Conservation (phyloP, 805 yeast species). For the Candida khao-thaluensis region DNA sequence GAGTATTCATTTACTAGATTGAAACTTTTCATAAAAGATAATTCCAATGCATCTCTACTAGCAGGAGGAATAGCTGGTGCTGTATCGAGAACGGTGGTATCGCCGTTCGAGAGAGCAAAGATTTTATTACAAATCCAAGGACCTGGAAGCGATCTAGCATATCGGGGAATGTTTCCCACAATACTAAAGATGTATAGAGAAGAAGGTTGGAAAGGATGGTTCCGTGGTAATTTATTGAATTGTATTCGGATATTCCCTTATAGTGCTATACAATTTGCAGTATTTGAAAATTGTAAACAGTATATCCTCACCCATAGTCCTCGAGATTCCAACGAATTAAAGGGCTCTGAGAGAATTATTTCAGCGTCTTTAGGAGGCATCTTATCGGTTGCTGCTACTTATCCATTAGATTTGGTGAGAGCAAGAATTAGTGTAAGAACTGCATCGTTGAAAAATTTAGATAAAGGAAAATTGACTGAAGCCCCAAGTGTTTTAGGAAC, state of each 20-base stretch:
- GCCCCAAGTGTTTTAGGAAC: conserved; percentile 75
- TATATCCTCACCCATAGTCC: conserved; percentile 23
- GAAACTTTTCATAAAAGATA: conserved; percentile 34
- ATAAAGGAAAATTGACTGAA: conserved; percentile 42
- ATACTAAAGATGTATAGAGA: conserved; percentile 77
- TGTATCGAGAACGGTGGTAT: conserved; percentile 82
- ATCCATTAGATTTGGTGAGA: conserved; percentile 88
- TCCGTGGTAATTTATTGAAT: conserved; percentile 88
- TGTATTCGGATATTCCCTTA: conserved; percentile 91
- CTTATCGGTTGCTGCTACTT: conserved; percentile 76
- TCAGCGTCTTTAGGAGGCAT: conserved; percentile 85
- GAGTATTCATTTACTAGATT: neutral
- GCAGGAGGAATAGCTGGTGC: conserved; percentile 82
- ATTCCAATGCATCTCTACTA: conserved; percentile 60
- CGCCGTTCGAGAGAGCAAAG: conserved; percentile 94
- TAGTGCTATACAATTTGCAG: conserved; percentile 90
- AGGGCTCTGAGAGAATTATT: conserved; percentile 57
- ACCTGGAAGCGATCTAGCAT: conserved; percentile 46
- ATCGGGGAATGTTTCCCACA: conserved; percentile 73
- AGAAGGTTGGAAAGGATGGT: conserved; percentile 89
- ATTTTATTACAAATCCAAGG: conserved; percentile 90
- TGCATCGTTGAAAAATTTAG: conserved; percentile 56
- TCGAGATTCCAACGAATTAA: conserved; percentile 33
- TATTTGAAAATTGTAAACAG: conserved; percentile 64
- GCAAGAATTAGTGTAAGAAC: conserved; percentile 90